These are phyloP conservation scores for Cryphonectria radicalis DNA, from an alignment of 2,329 filamentous ascomycete genomes.

Conservation along the genomic window DNA sequence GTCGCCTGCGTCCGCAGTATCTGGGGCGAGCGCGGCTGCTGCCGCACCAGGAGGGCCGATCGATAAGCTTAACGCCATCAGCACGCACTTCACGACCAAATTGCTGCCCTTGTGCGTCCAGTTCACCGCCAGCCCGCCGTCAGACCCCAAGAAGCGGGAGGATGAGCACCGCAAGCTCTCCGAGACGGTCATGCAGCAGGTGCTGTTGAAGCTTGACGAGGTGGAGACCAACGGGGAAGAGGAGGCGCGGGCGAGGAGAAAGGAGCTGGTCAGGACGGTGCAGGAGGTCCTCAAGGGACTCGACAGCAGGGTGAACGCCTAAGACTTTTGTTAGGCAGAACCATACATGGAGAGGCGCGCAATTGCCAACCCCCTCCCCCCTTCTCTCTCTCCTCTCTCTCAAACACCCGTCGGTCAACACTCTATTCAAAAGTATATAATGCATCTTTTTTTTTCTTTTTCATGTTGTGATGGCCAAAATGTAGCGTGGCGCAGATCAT, in stretches of 20 bases:
- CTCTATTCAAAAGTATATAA: background rate
- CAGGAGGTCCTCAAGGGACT: constrained; percentile 69
- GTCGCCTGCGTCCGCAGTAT: constrained; percentile 41
- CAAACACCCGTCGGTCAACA: background rate
- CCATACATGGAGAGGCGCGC: background rate
- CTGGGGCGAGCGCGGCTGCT: constrained; percentile 33
- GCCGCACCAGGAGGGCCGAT: constrained; percentile 48
- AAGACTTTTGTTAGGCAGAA: background rate
- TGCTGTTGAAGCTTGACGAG: constrained; percentile 76
- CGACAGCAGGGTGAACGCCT: constrained; percentile 48
- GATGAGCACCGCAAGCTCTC: constrained; percentile 77
- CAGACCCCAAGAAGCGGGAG: constrained; percentile 67
- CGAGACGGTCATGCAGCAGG: constrained; percentile 76
- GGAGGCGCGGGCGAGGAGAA: constrained; percentile 67
- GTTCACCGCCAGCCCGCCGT: constrained; percentile 66
- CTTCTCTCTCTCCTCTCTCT: too few relatives aligned
- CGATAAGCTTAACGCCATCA: constrained; percentile 70
- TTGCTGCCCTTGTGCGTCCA: constrained; percentile 68
- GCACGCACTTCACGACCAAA: constrained; percentile 64
- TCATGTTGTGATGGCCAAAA: background rate
- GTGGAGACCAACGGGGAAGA: constrained; percentile 74
- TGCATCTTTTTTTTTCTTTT: background rate
- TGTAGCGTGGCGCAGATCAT: background rate
- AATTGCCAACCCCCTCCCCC: background rate
- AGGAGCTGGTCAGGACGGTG: constrained; percentile 73